Base-by-base conservation (phyloP, 148 eudicot genomes). In the Cornus suecica region DNA sequence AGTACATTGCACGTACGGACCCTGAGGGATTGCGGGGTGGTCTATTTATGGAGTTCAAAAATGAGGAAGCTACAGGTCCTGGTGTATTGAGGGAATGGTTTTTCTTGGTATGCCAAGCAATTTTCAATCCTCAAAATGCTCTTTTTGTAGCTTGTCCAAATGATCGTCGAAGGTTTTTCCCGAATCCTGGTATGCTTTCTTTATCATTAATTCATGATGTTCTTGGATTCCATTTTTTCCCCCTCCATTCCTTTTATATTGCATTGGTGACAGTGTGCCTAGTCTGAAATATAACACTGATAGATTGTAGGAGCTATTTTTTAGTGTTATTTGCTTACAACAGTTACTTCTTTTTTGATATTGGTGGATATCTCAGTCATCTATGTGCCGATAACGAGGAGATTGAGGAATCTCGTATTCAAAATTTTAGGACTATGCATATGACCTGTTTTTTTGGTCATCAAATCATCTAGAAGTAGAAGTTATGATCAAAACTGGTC, bases 31-130 rank as follows among this genome's bases (percentile, higher is more conserved):
- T 95, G 83, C 96, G 83, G 15, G 76, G 87, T 62, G 92, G 97
- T 60, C 78, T 95, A 68, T 92, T 88, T 69, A 81, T 95, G 90
- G 97, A 90, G 85, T 94, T 95, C 82, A 92, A 95, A 86, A 85
- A 87, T 58, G 99, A 95, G 84, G 94, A 91, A 70, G 97, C 97
- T 78, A 92, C 97, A 4, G 98, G 98, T 31, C 98, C 97, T 66
- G 97, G 97, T 72, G 99, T 95, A 26, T 76, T 92, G 79, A 80
- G 97, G 58, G 99, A 95, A 88, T 92, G 99, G 99, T 92, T 95
- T 83, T 83, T 87, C 77, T 82, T 92, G 76, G 97, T 92, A 18
- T 91, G 88, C 83, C 97, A 90, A 73, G 96, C 84, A 68, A 87
- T 95, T 62, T 92, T 92, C 76, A 84, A 95, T 82, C 94, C 92